Evolutionary conservation across 805 yeast species (phyloP), one percentile per base, ranked within the genome.

Genomic region (Saccharomycopsis fibuligera): DNA sequence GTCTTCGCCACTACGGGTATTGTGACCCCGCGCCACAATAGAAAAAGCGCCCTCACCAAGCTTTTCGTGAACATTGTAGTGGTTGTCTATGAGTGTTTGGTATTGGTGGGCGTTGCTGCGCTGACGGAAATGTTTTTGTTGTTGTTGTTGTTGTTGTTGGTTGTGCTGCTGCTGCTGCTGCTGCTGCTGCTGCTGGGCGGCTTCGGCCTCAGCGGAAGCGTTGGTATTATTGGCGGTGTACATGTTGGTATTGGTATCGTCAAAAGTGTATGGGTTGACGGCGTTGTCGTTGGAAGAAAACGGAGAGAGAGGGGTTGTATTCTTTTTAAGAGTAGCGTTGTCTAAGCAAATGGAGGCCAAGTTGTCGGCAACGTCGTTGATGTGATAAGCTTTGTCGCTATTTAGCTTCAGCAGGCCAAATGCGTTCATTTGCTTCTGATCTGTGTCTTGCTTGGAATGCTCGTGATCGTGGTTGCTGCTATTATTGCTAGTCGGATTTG

Each of bases 31-130:
- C 64, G 79, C 82, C 16, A 86, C 95, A 27, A 78, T 74, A 2
- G 90, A 83, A 56, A 86, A 86, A 0, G 95, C 90, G 23, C 95
- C 95, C 62, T 86, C 93, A 6, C 95, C 95, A 54, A 86, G 74
- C 58, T 74, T 73, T 39, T 68, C 68, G 2, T 71, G 46, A 24
- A 78, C 58, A 45, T 62, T 62, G 35, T 49, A 49, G 6, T 25
- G 14, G 30, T 43, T 23, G 23, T 48, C 48, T 14, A 48, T 31
- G 12, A 48, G 35, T 27, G 41, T 48, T 38, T 48, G 51, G 25
- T 48, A 48, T 24, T 33, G 35, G 30, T 33, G 30, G n/a, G n/a
- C 8, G 10, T 39, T 16, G 8, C n/a, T n/a, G 21, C 8, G 10
- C 23, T 39, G 10, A 21, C n/a, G 29, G n/a, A n/a, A n/a, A n/a